Conservation (phyloP, 805 yeast species). For the Candida nemodendra region DNA sequence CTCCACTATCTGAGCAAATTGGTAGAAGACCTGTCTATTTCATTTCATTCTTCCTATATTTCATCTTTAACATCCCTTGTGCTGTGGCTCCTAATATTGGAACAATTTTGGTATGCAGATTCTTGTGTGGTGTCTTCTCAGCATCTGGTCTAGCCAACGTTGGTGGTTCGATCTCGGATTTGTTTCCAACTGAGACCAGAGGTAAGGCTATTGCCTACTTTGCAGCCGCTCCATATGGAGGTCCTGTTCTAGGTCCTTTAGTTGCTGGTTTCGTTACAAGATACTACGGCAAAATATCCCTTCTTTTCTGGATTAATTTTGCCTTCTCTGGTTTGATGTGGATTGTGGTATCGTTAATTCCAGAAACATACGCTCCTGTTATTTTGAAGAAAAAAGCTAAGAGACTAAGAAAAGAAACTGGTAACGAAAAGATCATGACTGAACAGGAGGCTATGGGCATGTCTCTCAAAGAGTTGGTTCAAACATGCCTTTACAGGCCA, state of each 20-base stretch:
- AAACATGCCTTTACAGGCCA: conserved; percentile 77
- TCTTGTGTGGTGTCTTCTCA: conserved; percentile 83
- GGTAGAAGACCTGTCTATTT: conserved; percentile 86
- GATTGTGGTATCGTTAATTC: conserved; percentile 61
- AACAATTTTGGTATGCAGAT: conserved; percentile 76
- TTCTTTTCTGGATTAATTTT: conserved; percentile 88
- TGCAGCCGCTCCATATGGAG: conserved; percentile 90
- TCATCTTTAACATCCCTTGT: conserved; percentile 81
- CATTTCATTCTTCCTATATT: conserved; percentile 70
- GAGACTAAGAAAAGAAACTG: conserved; percentile 71
- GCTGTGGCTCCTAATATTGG: conserved; percentile 83
- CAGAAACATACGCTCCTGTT: conserved; percentile 91
- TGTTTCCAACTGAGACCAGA: conserved; percentile 77
- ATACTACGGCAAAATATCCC: conserved; percentile 62
- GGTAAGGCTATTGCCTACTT: conserved; percentile 90
- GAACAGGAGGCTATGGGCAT: conserved; percentile 86
- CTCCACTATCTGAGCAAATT: conserved; percentile 80
- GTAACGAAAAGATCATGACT: conserved; percentile 82
- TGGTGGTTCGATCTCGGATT: conserved; percentile 89
- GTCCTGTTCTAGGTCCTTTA: conserved; percentile 87
- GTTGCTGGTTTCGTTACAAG: conserved; percentile 84
- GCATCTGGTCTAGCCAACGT: conserved; percentile 82
- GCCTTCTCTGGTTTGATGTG: conserved; percentile 87
- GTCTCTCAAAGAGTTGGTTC: conserved; percentile 63
- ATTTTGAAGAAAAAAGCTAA: conserved; percentile 66